A percentile compares a stretch with the other conserved stretches of the same genome.
These are phyloP conservation scores for Erodium trifolium DNA, from an alignment of 441 rosid genomes.

Conservation along the genomic window DNA sequence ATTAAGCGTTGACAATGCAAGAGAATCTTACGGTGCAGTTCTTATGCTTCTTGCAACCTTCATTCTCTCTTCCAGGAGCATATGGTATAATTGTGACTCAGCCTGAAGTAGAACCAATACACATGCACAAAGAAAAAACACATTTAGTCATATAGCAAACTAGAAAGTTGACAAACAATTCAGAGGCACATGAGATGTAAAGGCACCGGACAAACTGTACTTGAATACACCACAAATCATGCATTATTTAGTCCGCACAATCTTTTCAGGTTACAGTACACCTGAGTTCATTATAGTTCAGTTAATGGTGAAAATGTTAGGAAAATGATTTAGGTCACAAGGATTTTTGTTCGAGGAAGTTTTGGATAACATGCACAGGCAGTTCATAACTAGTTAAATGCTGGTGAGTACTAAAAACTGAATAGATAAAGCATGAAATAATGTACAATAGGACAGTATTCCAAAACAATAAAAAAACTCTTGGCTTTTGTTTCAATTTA, in stretches of 20 bases:
- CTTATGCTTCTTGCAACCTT: constrained; percentile 39
- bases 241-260: neutral
- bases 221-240: neutral
- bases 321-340: neutral
- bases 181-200: neutral
- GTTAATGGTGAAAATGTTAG: neutral
- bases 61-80: constrained; percentile 40
- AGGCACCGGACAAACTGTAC: neutral
- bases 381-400: neutral
- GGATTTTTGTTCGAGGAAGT: neutral
- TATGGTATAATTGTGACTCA: constrained; percentile 32
- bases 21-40: constrained; percentile 45
- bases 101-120: constrained; percentile 23
- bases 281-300: neutral
- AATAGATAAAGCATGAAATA: neutral
- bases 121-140: constrained; percentile 1
- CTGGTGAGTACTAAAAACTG: neutral
- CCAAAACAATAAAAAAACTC: no score
- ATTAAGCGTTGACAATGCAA: constrained; percentile 15
- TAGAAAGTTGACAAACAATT: constrained; percentile 4
- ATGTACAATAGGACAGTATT: neutral
- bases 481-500: neutral
- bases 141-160: constrained; percentile 2
- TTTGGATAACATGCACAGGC: neutral
- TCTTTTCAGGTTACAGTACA: neutral